Evolutionary conservation across 371 early-diverging fungal species (phyloP).

Genomic region (Mucor circinelloides): DNA sequence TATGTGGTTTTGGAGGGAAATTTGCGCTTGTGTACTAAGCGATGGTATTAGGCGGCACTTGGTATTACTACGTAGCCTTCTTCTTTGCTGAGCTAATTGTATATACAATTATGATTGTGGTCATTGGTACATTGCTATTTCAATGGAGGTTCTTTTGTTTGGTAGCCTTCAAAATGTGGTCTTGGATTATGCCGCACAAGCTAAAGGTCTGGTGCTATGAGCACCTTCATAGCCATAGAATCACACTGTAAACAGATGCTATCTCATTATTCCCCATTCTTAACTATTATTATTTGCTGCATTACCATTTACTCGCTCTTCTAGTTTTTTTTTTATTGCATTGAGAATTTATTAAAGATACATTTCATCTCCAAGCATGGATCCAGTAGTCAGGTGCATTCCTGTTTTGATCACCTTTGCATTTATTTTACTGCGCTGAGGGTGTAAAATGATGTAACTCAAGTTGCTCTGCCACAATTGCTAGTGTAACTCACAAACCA

Average conservation of each 20-base stretch:
- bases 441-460: neutral
- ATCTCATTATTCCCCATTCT: neutral
- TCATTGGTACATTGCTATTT: slow-evolving; percentile 37
- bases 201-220: slow-evolving; percentile 22
- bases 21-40: neutral
- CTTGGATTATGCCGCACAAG: slow-evolving; percentile 29
- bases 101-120: slow-evolving; percentile 42
- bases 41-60: slow-evolving; percentile 8
- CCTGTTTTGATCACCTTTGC: neutral
- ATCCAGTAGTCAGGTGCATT: neutral
- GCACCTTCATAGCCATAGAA: slow-evolving; percentile 17
- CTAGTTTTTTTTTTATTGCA: neutral
- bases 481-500: neutral
- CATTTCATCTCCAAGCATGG: neutral
- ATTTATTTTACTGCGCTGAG: neutral
- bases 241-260: slow-evolving; percentile 9
- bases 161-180: slow-evolving; percentile 42
- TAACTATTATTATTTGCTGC: neutral
- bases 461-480: neutral
- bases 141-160: slow-evolving; percentile 44
- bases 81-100: slow-evolving; percentile 41
- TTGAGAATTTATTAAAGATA: neutral
- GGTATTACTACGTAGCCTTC: slow-evolving; percentile 37
- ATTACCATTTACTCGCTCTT: neutral
- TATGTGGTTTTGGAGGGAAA: neutral